phyloP scores from a whole-genome alignment of 805 yeast species.

The Suhomyces kilbournensis region DNA sequence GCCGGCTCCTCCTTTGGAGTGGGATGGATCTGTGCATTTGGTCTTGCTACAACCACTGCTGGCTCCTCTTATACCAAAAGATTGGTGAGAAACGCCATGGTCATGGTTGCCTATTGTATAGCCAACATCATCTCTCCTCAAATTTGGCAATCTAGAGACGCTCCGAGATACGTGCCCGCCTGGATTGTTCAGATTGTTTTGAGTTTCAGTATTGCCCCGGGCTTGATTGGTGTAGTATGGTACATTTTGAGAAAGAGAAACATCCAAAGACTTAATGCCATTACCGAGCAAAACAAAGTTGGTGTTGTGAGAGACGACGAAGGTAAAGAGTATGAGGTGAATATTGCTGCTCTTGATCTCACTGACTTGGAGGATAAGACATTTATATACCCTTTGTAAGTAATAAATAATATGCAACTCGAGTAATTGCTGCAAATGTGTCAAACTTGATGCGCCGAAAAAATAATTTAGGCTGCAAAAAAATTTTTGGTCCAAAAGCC shows the following conservation, averaged over 20 bases:
- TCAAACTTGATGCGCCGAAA: background rate
- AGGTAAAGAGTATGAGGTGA: constrained; percentile 29
- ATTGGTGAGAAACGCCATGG: constrained; percentile 43
- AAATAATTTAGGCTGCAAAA: background rate
- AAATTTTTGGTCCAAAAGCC: no score
- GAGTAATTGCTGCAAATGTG: background rate
- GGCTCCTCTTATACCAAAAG: constrained; percentile 49
- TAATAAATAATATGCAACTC: background rate
- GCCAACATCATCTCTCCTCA: constrained; percentile 57
- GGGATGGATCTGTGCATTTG: constrained; percentile 30
- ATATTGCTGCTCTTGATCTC: constrained; percentile 47
- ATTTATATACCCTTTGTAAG: constrained; percentile 45
- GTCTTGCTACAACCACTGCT: constrained; percentile 30
- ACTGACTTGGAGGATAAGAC: constrained; percentile 52
- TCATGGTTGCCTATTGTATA: constrained; percentile 45
- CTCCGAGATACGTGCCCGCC: constrained; percentile 35
- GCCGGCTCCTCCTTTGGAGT: constrained; percentile 47
- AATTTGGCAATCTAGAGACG: constrained; percentile 47
- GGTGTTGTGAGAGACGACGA: constrained; percentile 25
- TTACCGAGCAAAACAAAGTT: constrained; percentile 22
- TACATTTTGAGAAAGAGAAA: constrained; percentile 46
- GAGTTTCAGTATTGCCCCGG: constrained; percentile 48
- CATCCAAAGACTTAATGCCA: constrained; percentile 28
- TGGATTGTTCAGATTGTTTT: constrained; percentile 56
- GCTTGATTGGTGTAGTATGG: constrained; percentile 42